These are phyloP conservation scores for Aureobasidium sp. DNA, from an alignment of 2,329 filamentous ascomycete species.

Conservation along the genomic window DNA sequence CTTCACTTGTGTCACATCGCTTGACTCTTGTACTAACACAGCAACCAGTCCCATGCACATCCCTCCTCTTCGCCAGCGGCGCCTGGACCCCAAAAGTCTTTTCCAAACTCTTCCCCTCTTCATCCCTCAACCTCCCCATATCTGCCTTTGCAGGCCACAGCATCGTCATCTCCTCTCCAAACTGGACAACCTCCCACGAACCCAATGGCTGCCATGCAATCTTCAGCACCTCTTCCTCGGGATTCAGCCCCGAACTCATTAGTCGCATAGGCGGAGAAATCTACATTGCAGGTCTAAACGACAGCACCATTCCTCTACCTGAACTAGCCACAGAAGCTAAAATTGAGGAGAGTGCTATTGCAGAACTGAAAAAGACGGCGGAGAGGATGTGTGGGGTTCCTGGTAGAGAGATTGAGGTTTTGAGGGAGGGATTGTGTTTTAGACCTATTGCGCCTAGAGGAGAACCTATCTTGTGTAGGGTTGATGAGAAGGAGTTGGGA, in stretches of 20 bases:
- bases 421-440: constrained; percentile 63
- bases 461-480: constrained; percentile 51
- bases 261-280: constrained; percentile 58
- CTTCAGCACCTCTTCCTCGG: constrained; percentile 51
- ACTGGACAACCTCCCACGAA: constrained; percentile 41
- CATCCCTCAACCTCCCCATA: constrained; percentile 48
- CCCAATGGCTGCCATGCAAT: constrained; percentile 54
- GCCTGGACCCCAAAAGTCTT: constrained; percentile 66
- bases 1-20: no score
- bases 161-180: constrained; percentile 55
- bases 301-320: constrained; percentile 42
- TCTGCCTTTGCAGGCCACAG: constrained; percentile 62
- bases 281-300: constrained; percentile 67
- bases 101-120: constrained; percentile 52
- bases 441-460: constrained; percentile 59
- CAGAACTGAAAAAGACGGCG: constrained; percentile 43
- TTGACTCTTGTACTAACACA: background rate
- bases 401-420: constrained; percentile 49
- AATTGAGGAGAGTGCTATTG: constrained; percentile 41
- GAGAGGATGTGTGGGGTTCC: constrained; percentile 40
- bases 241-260: constrained; percentile 65
- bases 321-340: constrained; percentile 31
- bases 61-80: constrained; percentile 59
- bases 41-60: constrained; percentile 49
- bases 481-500: constrained; percentile 48